Conservation (phyloP, 2,329 filamentous ascomycete genomes). For the Fusarium liriodendri region DNA sequence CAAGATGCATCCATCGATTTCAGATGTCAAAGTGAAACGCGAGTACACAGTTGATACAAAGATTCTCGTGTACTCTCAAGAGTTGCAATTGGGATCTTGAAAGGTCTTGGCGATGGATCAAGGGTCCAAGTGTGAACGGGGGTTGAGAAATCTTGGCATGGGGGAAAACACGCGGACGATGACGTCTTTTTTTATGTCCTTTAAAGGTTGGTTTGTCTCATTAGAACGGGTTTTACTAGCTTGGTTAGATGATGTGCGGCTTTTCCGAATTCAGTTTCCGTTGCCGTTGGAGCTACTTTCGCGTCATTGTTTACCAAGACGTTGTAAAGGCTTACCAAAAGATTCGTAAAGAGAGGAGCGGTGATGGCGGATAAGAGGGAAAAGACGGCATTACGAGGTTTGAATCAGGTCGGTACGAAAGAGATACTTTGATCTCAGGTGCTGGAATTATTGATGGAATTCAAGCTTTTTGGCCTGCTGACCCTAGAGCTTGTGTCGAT, state of each 20-base stretch:
- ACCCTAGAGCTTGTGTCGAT: neutral
- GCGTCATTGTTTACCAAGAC: neutral
- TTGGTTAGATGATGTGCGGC: neutral
- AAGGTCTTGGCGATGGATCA: neutral
- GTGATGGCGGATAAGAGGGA: neutral
- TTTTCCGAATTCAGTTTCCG: neutral
- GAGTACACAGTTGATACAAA: neutral
- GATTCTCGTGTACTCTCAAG: neutral
- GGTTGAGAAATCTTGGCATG: constrained; percentile 1
- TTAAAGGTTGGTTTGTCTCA: neutral
- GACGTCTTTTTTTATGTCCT: neutral
- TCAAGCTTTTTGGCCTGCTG: neutral
- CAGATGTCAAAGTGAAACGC: neutral
- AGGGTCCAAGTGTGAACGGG: neutral
- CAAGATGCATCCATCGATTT: neutral
- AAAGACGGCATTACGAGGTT: constrained; percentile 1
- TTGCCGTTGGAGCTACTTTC: neutral
- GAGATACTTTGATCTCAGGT: neutral
- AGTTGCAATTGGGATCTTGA: neutral
- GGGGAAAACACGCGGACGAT: neutral
- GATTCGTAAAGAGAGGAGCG: neutral
- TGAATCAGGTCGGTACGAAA: neutral
- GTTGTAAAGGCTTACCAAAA: neutral
- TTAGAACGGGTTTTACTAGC: neutral
- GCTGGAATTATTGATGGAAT: neutral